Conservation (phyloP, 1,284 basidiomycete genomes). For the Cryptococcus maquisensis region DNA sequence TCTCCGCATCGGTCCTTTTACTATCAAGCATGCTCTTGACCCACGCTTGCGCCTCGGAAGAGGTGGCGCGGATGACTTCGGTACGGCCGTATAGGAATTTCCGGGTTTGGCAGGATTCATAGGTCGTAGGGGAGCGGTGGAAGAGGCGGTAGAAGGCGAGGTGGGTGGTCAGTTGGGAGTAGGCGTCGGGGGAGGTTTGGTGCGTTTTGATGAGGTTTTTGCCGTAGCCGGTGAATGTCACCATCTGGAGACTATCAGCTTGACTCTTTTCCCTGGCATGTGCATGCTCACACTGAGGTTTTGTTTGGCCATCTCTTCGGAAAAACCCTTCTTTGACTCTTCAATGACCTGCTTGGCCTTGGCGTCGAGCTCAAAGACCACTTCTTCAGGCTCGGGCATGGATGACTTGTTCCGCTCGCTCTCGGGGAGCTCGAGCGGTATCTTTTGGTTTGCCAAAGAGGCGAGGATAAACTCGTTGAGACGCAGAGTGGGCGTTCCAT, state of each 20-base stretch:
- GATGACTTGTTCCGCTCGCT: constrained; percentile 47
- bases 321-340: constrained; percentile 64
- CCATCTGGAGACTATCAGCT: constrained; percentile 51
- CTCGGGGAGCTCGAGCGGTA: constrained; percentile 58
- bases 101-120: constrained; percentile 91
- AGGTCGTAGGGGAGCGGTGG: constrained; percentile 74
- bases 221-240: constrained; percentile 89
- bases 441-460: constrained; percentile 70
- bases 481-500: constrained; percentile 90
- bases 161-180: constrained; percentile 93
- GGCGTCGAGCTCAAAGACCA: constrained; percentile 67
- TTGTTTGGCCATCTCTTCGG: constrained; percentile 70
- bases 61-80: constrained; percentile 86
- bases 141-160: constrained; percentile 88
- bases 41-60: constrained; percentile 79
- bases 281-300: constrained; percentile 64
- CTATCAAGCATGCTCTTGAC: constrained; percentile 77
- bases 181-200: constrained; percentile 88
- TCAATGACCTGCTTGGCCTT: constrained; percentile 51
- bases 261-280: neutral
- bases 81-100: constrained; percentile 89
- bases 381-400: constrained; percentile 59
- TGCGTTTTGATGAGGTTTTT: constrained; percentile 83
- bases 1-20: constrained; percentile 56
- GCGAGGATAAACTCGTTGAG: constrained; percentile 92